A percentile compares a stretch with the other conserved stretches of the same genome.
These are phyloP conservation scores for Stentor coeruleus DNA, from an alignment of 73 alveolate species.

Conservation along the genomic window DNA sequence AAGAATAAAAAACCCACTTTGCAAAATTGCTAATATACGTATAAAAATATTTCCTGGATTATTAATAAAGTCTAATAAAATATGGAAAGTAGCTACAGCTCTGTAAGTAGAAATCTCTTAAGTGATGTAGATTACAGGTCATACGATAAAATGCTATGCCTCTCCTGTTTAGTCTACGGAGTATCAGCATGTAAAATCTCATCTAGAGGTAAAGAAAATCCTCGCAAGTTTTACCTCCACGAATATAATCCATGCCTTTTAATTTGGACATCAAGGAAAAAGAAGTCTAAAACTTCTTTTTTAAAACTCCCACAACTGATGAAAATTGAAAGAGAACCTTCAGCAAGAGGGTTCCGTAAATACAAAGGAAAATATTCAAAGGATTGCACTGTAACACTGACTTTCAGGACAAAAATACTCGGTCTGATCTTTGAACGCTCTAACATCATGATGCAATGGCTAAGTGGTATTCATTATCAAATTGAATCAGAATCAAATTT, in stretches of 20 bases:
- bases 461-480: slow-evolving; percentile 28
- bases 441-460: slow-evolving; percentile 29
- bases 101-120: no score
- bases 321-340: slow-evolving; percentile 22
- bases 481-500: slow-evolving; percentile 17
- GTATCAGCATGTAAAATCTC: neutral
- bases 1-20: no score
- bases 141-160: neutral
- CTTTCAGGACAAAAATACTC: neutral
- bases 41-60: no score
- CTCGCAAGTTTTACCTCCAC: slow-evolving; percentile 28
- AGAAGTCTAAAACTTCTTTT: slow-evolving; percentile 21
- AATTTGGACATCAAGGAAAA: slow-evolving; percentile 35
- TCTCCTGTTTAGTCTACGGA: neutral
- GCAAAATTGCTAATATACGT: no score
- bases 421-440: slow-evolving; percentile 24
- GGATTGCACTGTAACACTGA: slow-evolving; percentile 7
- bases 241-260: slow-evolving; percentile 34
- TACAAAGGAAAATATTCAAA: neutral
- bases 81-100: no score
- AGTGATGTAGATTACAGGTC: neutral
- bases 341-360: slow-evolving; percentile 20
- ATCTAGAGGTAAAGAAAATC: slow-evolving; percentile 3
- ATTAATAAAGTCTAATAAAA: no score
- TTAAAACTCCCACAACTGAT: slow-evolving; percentile 18